Evolutionary conservation across 2,329 filamentous ascomycete species (phyloP).

Genomic region (Paracorniculantispora psalliotae): DNA sequence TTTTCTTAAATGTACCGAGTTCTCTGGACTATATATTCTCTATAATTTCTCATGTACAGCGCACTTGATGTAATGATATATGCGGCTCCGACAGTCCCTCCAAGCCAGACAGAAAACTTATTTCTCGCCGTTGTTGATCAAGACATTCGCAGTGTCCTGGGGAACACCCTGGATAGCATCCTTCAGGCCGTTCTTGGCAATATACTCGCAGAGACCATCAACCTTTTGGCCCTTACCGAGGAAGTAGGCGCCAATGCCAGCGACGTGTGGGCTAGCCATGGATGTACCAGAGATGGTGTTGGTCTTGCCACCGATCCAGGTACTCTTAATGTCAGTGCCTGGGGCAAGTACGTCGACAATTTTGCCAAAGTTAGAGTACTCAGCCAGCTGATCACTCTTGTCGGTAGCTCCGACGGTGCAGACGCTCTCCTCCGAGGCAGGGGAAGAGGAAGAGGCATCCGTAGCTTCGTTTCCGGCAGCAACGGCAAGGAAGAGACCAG

Average conservation of each 20-base stretch:
- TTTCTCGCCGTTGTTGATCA: slow-evolving; percentile 27
- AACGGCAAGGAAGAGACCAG: slow-evolving; percentile 17
- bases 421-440: slow-evolving; percentile 39
- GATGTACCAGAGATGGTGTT: slow-evolving; percentile 38
- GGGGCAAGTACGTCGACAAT: slow-evolving; percentile 39
- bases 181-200: slow-evolving; percentile 34
- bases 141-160: slow-evolving; percentile 27
- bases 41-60: neutral
- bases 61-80: neutral
- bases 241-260: slow-evolving; percentile 37
- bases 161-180: slow-evolving; percentile 31
- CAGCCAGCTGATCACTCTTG: slow-evolving; percentile 31
- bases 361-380: slow-evolving; percentile 45
- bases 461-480: slow-evolving; percentile 33
- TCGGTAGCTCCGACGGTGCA: slow-evolving; percentile 46
- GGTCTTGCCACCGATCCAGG: slow-evolving; percentile 38
- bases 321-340: slow-evolving; percentile 33
- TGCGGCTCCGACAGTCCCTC: neutral
- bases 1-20: neutral
- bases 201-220: slow-evolving; percentile 33
- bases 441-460: slow-evolving; percentile 40
- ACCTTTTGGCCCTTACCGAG: slow-evolving; percentile 39
- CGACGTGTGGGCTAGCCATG: slow-evolving; percentile 37
- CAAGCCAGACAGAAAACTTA: neutral
- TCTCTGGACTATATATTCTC: neutral